phyloP scores from a whole-genome alignment of 2,329 filamentous ascomycete species.

The Diaporthe citriasiana region DNA sequence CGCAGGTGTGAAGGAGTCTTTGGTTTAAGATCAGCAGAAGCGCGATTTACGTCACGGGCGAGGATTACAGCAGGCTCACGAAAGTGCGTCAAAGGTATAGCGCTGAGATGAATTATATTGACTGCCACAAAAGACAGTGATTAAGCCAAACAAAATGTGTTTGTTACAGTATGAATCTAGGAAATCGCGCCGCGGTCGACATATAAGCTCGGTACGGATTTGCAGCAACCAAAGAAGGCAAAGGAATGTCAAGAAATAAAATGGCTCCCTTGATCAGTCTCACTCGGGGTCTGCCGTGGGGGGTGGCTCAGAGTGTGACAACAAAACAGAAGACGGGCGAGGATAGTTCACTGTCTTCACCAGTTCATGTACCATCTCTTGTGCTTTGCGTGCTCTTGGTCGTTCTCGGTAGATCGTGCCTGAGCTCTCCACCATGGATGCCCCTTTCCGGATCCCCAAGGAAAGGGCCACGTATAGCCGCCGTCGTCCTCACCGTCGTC shows the following conservation, averaged over 20 bases:
- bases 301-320: neutral
- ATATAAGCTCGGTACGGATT: neutral
- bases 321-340: neutral
- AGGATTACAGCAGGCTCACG: neutral
- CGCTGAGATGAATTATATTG: constrained; percentile 18
- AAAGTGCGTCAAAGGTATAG: neutral
- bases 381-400: neutral
- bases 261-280: neutral
- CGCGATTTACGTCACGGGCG: neutral
- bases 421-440: neutral
- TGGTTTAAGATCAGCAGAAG: neutral
- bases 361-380: constrained; percentile 36
- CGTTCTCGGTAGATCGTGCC: neutral
- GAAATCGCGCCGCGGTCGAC: constrained; percentile 9
- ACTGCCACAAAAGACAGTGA: neutral
- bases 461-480: neutral
- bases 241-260: constrained; percentile 42
- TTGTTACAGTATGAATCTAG: constrained; percentile 16
- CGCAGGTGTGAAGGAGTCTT: neutral
- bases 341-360: neutral
- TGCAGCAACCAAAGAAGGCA: constrained; percentile 17
- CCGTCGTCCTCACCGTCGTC: constrained; percentile 14
- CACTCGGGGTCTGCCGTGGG: neutral
- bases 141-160: neutral
- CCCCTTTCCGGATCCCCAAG: constrained; percentile 11